Evolutionary conservation across 371 early-diverging fungal species (phyloP), one percentile per base, ranked within the genome.

Genomic region (Catenaria anguillulae): DNA sequence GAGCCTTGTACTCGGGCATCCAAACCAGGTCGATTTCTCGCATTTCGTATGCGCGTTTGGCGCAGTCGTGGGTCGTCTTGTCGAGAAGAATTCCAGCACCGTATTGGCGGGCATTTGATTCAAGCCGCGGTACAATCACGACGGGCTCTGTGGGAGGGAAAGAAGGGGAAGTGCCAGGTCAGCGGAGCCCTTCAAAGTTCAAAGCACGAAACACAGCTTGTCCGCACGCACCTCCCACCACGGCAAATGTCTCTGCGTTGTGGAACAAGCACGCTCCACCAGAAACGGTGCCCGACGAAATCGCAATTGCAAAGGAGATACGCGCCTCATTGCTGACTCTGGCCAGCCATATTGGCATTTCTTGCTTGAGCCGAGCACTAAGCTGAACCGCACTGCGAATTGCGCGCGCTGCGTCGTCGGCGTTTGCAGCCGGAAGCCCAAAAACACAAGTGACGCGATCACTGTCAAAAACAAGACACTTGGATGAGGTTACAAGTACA

Each of bases 131-230:
- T 24, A 33, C 58, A 2, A 58, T 24, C 33, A 33, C 8, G 2
- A 58, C 58, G 1, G 58, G 58, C 24, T 58, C 58, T 40, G 40
- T 40, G n/a, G n/a, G n/a, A n/a, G n/a, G n/a, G n/a, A 21, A 46
- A 46, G 21, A 46, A 46, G n/a, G 21, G n/a, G n/a, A 46, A 46
- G 21, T 46, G 21, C n/a, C 21, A 46, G n/a, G 21, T 46, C n/a
- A n/a, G n/a, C n/a, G n/a, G n/a, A n/a, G n/a, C n/a, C n/a, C n/a
- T n/a, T n/a, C n/a, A n/a, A n/a, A n/a, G n/a, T n/a, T n/a, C n/a
- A n/a, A n/a, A n/a, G n/a, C n/a, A n/a, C n/a, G n/a, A n/a, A n/a
- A n/a, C n/a, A n/a, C n/a, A n/a, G n/a, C n/a, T n/a, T n/a, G n/a
- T n/a, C n/a, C n/a, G n/a, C n/a, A n/a, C n/a, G 17, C 17, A 40